phyloP scores from a whole-genome alignment of 1,284 basidiomycete genomes.

The Malassezia dermatis region DNA sequence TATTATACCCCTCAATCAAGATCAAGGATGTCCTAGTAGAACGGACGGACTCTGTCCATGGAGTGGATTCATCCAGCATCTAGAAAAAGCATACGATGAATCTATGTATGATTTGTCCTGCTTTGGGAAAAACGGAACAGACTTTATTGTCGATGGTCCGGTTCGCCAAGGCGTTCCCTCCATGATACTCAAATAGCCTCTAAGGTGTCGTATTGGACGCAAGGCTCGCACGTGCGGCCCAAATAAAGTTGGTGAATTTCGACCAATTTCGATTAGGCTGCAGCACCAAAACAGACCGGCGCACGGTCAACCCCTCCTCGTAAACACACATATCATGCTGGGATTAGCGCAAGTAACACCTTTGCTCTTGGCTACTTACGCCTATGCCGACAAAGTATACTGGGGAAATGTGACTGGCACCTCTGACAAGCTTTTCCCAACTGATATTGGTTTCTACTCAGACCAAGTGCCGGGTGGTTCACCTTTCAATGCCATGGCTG shows the following conservation, averaged over 20 bases:
- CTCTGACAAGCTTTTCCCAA: conserved; percentile 26
- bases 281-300: neutral
- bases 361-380: neutral
- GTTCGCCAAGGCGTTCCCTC: conserved; percentile 20
- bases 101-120: conserved; percentile 37
- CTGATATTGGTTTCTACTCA: conserved; percentile 32
- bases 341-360: neutral
- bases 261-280: neutral
- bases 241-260: neutral
- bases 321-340: neutral
- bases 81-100: conserved; percentile 24
- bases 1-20: conserved; percentile 58
- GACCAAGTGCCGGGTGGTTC: conserved; percentile 20
- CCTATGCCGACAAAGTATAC: neutral
- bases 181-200: neutral
- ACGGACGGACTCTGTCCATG: conserved; percentile 71
- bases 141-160: conserved; percentile 28
- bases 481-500: conserved; percentile 31
- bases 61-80: conserved; percentile 58
- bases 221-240: conserved; percentile 52
- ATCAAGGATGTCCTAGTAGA: conserved; percentile 55
- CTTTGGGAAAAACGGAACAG: conserved; percentile 33
- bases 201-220: conserved; percentile 54
- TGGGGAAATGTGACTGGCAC: conserved; percentile 7
- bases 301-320: neutral